Conservation (phyloP, 2,329 filamentous ascomycete species). For the Fusarium devonianum region DNA sequence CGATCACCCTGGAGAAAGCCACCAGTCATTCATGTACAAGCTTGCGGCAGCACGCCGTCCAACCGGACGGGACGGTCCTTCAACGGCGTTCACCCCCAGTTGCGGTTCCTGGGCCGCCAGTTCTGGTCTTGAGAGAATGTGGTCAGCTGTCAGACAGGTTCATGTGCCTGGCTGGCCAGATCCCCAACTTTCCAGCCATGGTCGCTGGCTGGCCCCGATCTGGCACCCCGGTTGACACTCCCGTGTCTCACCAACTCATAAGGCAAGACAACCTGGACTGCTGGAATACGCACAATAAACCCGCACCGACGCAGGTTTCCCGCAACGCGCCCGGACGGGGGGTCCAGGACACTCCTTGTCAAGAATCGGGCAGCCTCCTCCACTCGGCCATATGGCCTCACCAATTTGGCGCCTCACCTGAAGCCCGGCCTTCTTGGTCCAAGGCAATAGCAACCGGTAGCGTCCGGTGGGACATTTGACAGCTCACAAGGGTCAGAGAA, state of each 20-base stretch:
- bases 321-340: slow-evolving; percentile 10
- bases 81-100: neutral
- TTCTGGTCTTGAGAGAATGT: neutral
- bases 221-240: slow-evolving; percentile 42
- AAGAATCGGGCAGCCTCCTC: slow-evolving; percentile 9
- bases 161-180: slow-evolving; percentile 5
- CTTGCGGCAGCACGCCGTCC: neutral
- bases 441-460: slow-evolving; percentile 25
- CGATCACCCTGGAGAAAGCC: slow-evolving; percentile 13
- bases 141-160: slow-evolving; percentile 5
- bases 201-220: slow-evolving; percentile 24
- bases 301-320: slow-evolving; percentile 20
- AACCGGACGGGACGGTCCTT: slow-evolving; percentile 13
- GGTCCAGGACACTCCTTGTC: too few species aligned
- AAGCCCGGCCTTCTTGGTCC: slow-evolving; percentile 24
- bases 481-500: slow-evolving; percentile 24
- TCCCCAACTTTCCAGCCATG: slow-evolving; percentile 15
- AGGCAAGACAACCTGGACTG: slow-evolving; percentile 36
- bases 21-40: neutral
- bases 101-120: slow-evolving; percentile 3
- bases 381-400: slow-evolving; percentile 28
- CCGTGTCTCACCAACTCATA: slow-evolving; percentile 42
- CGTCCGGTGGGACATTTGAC: slow-evolving; percentile 39
- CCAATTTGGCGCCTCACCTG: slow-evolving; percentile 36
- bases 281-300: slow-evolving; percentile 14